Evolutionary conservation across 768 basidiomycete species (phyloP), one percentile per base, ranked within the genome.

Genomic region (Calocera cornea): DNA sequence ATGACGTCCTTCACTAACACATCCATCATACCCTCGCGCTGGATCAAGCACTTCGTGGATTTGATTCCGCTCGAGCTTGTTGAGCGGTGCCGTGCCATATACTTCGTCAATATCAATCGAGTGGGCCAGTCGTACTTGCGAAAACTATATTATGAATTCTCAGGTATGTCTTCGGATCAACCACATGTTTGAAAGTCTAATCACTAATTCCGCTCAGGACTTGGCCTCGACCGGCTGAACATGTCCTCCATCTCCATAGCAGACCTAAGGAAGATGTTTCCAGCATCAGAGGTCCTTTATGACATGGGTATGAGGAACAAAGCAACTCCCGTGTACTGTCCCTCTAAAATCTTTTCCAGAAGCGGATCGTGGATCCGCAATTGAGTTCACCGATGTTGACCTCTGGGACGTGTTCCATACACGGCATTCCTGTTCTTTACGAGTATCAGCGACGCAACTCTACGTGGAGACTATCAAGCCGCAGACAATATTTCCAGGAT

Each of bases 1-100:
- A 92, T 87, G 76, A 92, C 91, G 38, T 83, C 82, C 10, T 92
- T 93, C 74, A 81, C 85, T 1, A 80, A 87, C 1, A 81, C 82
- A 11, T 89, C 90, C 0, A 89, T 92, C 75, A 79, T 92, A 8
- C 92, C 92, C 0, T 78, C 89, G 10, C 87, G 89, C 69, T 91
- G 88, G 88, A 73, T 92, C 54, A 90, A 88, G 75, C 87, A 85
- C 66, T 87, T 88, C 68, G 82, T 86, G 14, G 89, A 92, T 73
- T 78, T 90, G 22, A 83, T 89, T 66, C 90, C 92, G 5, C 74
- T 75, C 29, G 89, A 92, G 68, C 82, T 91, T 66, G 82, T 87
- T 44, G 73, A 76, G 34, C 83, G 84, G n/a, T 86, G 90, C 72
- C 70, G 75, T 36, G 83, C 76, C 1, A 81, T 86, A 17, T 84